Percentiles rank a stretch among this genome's conserved stretches.
Evolutionary conservation across 495 filamentous ascomycete species (phyloP).

Genomic region (Tuber indicum): DNA sequence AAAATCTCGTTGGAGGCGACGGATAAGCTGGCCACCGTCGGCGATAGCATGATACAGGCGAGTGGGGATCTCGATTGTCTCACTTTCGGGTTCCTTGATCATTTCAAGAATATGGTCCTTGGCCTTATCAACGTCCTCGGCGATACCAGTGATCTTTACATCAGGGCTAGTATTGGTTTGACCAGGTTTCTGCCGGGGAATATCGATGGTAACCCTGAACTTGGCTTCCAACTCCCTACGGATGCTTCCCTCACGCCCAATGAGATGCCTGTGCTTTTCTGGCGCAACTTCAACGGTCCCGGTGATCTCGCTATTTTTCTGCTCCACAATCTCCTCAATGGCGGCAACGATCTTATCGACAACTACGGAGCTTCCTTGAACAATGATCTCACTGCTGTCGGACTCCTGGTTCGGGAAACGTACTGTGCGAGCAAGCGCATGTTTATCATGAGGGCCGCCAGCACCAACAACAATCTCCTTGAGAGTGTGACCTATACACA

Average conservation of each 20-base stretch:
- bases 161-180: conserved; percentile 60
- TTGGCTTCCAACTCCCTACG: conserved; percentile 78
- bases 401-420: conserved; percentile 77
- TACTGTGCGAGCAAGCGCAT: conserved; percentile 73
- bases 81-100: conserved; percentile 79
- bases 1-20: conserved; percentile 70
- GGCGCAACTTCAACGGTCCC: conserved; percentile 71
- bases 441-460: conserved; percentile 77
- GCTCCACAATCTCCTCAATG: conserved; percentile 68
- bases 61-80: conserved; percentile 73
- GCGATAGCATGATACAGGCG: conserved; percentile 74
- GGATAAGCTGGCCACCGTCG: conserved; percentile 90
- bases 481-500: conserved; percentile 66
- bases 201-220: conserved; percentile 82
- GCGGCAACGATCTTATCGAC: conserved; percentile 82
- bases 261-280: conserved; percentile 82
- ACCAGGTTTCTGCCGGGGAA: conserved; percentile 66
- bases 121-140: conserved; percentile 70
- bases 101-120: conserved; percentile 73
- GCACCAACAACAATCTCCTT: conserved; percentile 79
- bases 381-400: conserved; percentile 73
- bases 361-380: conserved; percentile 73
- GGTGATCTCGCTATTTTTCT: conserved; percentile 70
- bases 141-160: conserved; percentile 76
- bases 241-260: conserved; percentile 83